Conservation (phyloP, 139 green algal species). For the Closterium sp. region DNA sequence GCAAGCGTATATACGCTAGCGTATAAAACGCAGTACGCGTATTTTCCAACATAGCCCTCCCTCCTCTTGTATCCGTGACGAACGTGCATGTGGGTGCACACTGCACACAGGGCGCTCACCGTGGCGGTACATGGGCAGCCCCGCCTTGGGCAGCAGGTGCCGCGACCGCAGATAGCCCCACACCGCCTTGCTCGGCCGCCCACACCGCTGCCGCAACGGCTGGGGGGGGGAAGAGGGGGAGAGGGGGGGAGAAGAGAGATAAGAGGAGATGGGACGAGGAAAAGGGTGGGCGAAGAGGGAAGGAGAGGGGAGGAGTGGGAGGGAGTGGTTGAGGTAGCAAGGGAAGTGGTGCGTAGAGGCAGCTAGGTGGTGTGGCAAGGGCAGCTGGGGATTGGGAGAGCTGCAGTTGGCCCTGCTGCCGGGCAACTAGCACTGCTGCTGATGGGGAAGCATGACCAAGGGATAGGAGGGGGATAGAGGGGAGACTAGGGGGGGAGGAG, state of each 20-base stretch:
- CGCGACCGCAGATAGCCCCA: neutral
- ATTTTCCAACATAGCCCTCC: too few species aligned
- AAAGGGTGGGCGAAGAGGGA: neutral
- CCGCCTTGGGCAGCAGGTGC: conserved; percentile 7
- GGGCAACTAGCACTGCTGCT: neutral
- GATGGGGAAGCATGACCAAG: too few species aligned
- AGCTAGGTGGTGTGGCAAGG: too few species aligned
- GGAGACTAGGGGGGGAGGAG: too few species aligned
- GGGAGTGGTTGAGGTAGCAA: neutral
- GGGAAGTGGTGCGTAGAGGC: neutral
- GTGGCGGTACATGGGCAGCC: conserved; percentile 1
- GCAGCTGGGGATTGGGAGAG: too few species aligned
- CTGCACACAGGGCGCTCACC: neutral
- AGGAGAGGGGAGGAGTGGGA: neutral
- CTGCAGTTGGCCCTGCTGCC: too few species aligned
- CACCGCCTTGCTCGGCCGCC: neutral
- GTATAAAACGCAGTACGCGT: too few species aligned
- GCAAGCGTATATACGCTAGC: too few species aligned
- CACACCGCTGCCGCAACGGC: neutral
- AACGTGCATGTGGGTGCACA: too few species aligned
- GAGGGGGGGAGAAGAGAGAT: neutral
- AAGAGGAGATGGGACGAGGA: neutral
- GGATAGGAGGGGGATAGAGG: too few species aligned
- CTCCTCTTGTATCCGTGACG: too few species aligned
- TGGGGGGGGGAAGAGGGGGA: neutral